These are phyloP conservation scores for Phytophthora brassicae DNA, from an alignment of 352 stramenopile genomes.

Conservation along the genomic window DNA sequence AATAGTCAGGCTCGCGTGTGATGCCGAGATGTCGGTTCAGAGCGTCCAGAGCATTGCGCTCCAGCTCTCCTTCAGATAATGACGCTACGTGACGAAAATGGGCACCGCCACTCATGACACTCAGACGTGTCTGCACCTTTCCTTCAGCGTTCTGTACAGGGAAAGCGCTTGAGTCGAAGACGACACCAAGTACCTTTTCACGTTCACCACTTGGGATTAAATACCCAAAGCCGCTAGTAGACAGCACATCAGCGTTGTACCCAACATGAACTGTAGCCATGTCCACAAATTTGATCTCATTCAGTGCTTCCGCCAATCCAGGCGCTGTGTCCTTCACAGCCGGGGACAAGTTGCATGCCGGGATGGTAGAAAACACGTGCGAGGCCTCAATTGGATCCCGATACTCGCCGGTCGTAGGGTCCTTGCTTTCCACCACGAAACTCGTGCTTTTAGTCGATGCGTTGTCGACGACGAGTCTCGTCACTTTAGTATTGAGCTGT, in stretches of 20 bases:
- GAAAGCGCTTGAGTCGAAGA: constrained; percentile 90
- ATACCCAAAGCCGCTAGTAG: constrained; percentile 83
- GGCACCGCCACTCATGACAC: constrained; percentile 82
- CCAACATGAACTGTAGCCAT: constrained; percentile 86
- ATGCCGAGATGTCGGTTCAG: constrained; percentile 78
- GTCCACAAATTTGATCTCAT: constrained; percentile 73
- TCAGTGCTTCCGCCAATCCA: constrained; percentile 49
- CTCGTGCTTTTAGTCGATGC: constrained; percentile 10
- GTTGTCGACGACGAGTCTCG: constrained; percentile 26
- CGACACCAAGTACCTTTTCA: constrained; percentile 75
- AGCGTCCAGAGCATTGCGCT: constrained; percentile 63
- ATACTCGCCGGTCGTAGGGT: constrained; percentile 29
- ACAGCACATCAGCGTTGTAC: constrained; percentile 60
- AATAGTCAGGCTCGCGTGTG: constrained; percentile 49
- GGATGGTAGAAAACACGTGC: constrained; percentile 81
- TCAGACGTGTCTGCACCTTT: constrained; percentile 68
- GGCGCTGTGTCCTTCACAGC: constrained; percentile 46
- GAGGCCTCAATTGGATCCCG: constrained; percentile 47
- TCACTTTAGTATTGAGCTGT: constrained; percentile 41
- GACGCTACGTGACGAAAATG: constrained; percentile 65
- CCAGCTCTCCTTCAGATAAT: constrained; percentile 48
- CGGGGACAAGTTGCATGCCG: constrained; percentile 56
- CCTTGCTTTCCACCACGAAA: constrained; percentile 50
- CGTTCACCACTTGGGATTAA: constrained; percentile 75
- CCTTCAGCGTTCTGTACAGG: constrained; percentile 65